Evolutionary conservation across 2,329 filamentous ascomycete species (phyloP), one percentile per base, ranked within the genome.

Genomic region (Septoria petroselini): DNA sequence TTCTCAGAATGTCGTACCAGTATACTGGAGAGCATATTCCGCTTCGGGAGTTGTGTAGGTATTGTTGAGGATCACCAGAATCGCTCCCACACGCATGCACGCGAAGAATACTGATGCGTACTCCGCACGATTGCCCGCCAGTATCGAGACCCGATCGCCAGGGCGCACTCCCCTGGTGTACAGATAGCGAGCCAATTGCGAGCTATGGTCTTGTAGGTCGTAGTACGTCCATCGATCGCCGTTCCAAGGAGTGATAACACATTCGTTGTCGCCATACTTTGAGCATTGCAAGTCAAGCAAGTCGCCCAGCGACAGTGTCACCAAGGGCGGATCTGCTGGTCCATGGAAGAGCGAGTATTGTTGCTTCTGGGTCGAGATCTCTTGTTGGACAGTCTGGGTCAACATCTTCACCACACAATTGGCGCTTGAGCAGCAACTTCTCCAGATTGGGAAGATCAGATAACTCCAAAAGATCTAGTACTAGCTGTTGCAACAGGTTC

Each of bases 21-120:
- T 82, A 62, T 89, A 87, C 47, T 78, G 77, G 21, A 91, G 68
- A 7, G 84, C 86, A 67, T 86, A 85, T 65, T 82, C 77, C 40
- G 85, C 82, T 69, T 91, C 86, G 1, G 78, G 80, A 2, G 83
- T 76, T 1, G 86, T 91, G 65, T 91, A 91, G 0, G 86, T 91
- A 70, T 89, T 91, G 71, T 91, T 91, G 58, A 91, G 72, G 37
- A 90, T 88, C 21, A 90, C 86, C 44, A 90, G 73, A 29, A 73
- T 68, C 1, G 70, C 70, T 2, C 71, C 71, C 9, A 74, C 58
- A 39, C 69, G 63, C 33, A 83, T 81, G 8, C 82, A 83, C 3
- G 84, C 85, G 58, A 89, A 88, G 73, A 88, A 87, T 12, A 88
- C 77, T 2, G 84, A 77, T 38, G 70, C 69, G 23, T 86, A 79